Evolutionary conservation across 2,329 filamentous ascomycete genomes (phyloP).

Genomic region (Ophiobolus disseminans): DNA sequence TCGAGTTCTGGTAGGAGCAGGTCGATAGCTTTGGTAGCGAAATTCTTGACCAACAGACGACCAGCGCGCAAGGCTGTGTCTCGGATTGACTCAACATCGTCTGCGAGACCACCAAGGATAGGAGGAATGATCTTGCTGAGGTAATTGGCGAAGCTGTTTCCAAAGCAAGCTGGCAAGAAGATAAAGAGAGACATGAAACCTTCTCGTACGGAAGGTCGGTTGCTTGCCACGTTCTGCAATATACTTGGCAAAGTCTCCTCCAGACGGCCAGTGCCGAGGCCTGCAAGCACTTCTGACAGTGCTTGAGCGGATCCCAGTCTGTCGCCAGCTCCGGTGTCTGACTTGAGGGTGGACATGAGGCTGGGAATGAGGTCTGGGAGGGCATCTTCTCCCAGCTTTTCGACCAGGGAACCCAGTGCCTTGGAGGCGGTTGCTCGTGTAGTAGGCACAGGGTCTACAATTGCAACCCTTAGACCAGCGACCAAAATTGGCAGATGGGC

Average conservation of each 20-base stretch:
- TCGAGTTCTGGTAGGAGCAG: slow-evolving; percentile 93
- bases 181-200: slow-evolving; percentile 99
- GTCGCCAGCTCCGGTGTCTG: slow-evolving; percentile 94
- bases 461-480: slow-evolving; percentile 83
- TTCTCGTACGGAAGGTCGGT: slow-evolving; percentile 88
- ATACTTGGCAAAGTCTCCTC: slow-evolving; percentile 97
- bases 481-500: slow-evolving; percentile 91
- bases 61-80: slow-evolving; percentile 96
- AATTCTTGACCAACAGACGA: slow-evolving; percentile 96
- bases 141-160: slow-evolving; percentile 97
- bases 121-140: slow-evolving; percentile 94
- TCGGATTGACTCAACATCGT: slow-evolving; percentile 94
- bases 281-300: slow-evolving; percentile 93
- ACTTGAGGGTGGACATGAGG: slow-evolving; percentile 96
- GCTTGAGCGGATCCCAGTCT: slow-evolving; percentile 95
- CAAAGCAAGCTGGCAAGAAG: slow-evolving; percentile 97
- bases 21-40: slow-evolving; percentile 92
- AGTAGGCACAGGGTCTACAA: slow-evolving; percentile 94
- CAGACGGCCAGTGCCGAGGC: slow-evolving; percentile 86
- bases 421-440: slow-evolving; percentile 96
- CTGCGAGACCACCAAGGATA: slow-evolving; percentile 90
- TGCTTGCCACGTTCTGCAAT: slow-evolving; percentile 91
- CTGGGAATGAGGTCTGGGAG: slow-evolving; percentile 96
- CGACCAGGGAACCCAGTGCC: slow-evolving; percentile 92
- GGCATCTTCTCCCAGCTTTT: slow-evolving; percentile 96